These are phyloP conservation scores for Gracilaria vermiculophylla DNA, from an alignment of 23 red algal genomes.

Conservation along the genomic window DNA sequence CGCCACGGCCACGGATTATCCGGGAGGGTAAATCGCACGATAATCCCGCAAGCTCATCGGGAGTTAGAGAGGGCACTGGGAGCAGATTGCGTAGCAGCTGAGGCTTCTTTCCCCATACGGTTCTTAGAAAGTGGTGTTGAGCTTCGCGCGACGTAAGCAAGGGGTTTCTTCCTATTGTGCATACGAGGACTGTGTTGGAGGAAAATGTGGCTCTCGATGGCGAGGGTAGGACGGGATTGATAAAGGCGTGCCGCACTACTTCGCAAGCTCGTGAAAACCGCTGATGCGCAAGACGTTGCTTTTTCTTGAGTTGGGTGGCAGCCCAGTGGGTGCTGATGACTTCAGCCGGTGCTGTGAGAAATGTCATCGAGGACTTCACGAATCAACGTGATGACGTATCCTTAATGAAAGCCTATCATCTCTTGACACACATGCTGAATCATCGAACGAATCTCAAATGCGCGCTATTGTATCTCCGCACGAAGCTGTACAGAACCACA, in stretches of 20 bases:
- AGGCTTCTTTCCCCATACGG: constrained; percentile 60
- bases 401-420: too few relatives aligned
- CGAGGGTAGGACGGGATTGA: background rate
- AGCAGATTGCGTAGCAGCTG: constrained; percentile 68
- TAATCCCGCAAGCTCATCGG: constrained; percentile 78
- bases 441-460: too few relatives aligned
- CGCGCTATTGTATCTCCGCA: too few relatives aligned
- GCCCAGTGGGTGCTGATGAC: too few relatives aligned
- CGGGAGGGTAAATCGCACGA: constrained; percentile 67
- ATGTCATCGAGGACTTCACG: too few relatives aligned
- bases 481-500: too few relatives aligned
- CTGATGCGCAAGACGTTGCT: too few relatives aligned
- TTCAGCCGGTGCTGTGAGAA: too few relatives aligned
- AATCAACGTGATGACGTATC: too few relatives aligned
- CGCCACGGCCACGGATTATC: constrained; percentile 37
- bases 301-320: too few relatives aligned
- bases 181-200: background rate
- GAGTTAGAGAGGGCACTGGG: constrained; percentile 54
- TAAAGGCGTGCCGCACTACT: background rate
- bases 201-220: background rate
- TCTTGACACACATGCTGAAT: too few relatives aligned
- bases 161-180: background rate
- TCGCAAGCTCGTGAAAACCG: too few relatives aligned
- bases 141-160: background rate
- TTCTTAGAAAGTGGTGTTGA: background rate